Evolutionary conservation across 192 early-diverging fungal genomes (phyloP).

Genomic region (Rhizoclosmatium globosum): DNA sequence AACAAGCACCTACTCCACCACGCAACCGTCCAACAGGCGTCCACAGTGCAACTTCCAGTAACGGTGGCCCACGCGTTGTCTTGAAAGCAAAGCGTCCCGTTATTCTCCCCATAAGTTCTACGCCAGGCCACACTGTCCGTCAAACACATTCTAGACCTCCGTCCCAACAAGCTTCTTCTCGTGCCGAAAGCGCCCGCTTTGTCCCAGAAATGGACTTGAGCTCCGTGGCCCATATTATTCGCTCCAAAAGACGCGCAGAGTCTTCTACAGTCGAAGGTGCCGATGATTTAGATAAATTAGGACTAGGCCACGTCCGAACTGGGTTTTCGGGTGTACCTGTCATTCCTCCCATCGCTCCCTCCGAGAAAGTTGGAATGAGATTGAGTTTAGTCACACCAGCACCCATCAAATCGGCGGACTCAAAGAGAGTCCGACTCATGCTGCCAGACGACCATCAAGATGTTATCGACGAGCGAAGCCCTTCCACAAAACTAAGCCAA

Average conservation of each 20-base stretch:
- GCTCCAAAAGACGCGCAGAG: conserved; percentile 9
- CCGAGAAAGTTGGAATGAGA: neutral
- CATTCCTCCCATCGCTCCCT: neutral
- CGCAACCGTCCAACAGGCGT: neutral
- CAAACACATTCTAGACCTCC: conserved; percentile 13
- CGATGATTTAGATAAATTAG: conserved; percentile 24
- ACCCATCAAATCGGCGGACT: neutral
- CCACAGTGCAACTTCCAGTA: neutral
- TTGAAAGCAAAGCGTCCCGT: conserved; percentile 47
- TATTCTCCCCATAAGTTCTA: conserved; percentile 49
- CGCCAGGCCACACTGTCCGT: conserved; percentile 25
- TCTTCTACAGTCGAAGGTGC: neutral
- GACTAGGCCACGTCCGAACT: conserved; percentile 9
- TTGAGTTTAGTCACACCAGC: neutral
- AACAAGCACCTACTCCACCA: neutral
- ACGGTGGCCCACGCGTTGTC: neutral
- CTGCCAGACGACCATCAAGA: neutral
- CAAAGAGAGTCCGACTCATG: neutral
- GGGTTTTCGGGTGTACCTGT: neutral
- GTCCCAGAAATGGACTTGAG: neutral
- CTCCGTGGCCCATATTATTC: neutral
- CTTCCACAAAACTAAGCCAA: neutral
- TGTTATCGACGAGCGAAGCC: neutral
- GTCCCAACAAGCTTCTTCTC: conserved; percentile 13
- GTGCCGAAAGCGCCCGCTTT: neutral